These are phyloP conservation scores for Pyrrhoderma lamaoense DNA, from an alignment of 1,284 basidiomycete species.

Conservation along the genomic window DNA sequence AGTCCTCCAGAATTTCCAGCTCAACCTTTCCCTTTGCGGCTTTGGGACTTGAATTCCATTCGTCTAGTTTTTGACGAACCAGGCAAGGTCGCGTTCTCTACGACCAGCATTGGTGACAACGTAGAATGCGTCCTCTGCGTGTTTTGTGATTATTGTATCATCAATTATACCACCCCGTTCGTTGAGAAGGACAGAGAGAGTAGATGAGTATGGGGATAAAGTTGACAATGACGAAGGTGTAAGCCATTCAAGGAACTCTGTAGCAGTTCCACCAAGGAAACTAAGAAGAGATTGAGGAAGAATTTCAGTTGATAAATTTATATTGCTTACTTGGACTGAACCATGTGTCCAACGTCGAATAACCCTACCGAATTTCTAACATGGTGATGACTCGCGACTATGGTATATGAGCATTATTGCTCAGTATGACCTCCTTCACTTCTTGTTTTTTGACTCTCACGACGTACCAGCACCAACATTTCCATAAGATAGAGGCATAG, in stretches of 20 bases:
- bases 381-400: slow-evolving; percentile 89
- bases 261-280: slow-evolving; percentile 68
- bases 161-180: slow-evolving; percentile 91
- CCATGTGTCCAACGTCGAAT: slow-evolving; percentile 99
- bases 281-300: background rate
- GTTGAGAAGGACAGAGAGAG: slow-evolving; percentile 86
- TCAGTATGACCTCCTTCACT: too few relatives aligned
- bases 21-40: slow-evolving; percentile 59
- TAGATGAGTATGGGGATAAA: slow-evolving; percentile 65
- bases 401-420: slow-evolving; percentile 1
- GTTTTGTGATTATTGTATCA: slow-evolving; percentile 85
- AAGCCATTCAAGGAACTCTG: slow-evolving; percentile 78
- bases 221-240: slow-evolving; percentile 74
- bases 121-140: slow-evolving; percentile 76
- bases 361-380: slow-evolving; percentile 80
- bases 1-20: slow-evolving; percentile 76
- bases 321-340: slow-evolving; percentile 66
- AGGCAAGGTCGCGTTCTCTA: slow-evolving; percentile 72
- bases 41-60: slow-evolving; percentile 56
- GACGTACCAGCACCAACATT: slow-evolving; percentile 70
- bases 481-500: slow-evolving; percentile 90
- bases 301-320: background rate
- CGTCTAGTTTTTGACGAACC: slow-evolving; percentile 64
- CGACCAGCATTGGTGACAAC: slow-evolving; percentile 96
- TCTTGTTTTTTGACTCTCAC: too few relatives aligned